Base-by-base conservation (phyloP, 306 rosid genomes). In the Castanopsis chinensis region DNA sequence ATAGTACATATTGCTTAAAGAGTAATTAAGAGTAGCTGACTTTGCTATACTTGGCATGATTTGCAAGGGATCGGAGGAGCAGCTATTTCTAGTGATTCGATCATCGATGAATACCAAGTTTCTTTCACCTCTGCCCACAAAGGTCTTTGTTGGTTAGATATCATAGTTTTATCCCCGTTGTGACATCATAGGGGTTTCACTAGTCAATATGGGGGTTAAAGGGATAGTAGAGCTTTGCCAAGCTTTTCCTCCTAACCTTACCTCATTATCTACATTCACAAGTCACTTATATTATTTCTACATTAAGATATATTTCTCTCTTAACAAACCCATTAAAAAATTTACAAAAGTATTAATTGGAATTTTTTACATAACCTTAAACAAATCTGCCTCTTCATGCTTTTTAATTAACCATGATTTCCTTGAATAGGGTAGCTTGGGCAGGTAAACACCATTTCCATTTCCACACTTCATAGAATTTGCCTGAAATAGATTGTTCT, bases 171-270 rank as follows among this genome's bases (percentile, higher is more conserved):
- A 61, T 17, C 35, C 37, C 69, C n/a, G 27, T 13, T 1, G 28
- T 83, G 84, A 83, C 85, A 83, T 86, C 79, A 85, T 73, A 37
- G 13, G 3, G 18, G 33, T 25, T 72, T 52, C 57, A 83, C 78
- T 83, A 79, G 86, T 85, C 89, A 83, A 88, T 30, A 60, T 76
- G 85, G 89, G 83, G 82, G 88, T 86, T 86, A 86, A 68, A 77
- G 52, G 78, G 80, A 83, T 72, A 79, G 82, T 81, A 45, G 63
- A 77, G 57, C 64, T 83, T 33, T 74, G 82, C 84, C 77, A 59
- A 68, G 72, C 64, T 56, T 80, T 78, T 79, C 80, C 82, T 85
- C 53, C 73, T 1, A 69, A 52, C 85, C 43, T 81, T 67, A 81
- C 86, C 86, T 77, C 88, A 79, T 81, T 45, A 77, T 74, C 83